phyloP scores from a whole-genome alignment of 257 asterid genomes.

The Solanum rostratum region DNA sequence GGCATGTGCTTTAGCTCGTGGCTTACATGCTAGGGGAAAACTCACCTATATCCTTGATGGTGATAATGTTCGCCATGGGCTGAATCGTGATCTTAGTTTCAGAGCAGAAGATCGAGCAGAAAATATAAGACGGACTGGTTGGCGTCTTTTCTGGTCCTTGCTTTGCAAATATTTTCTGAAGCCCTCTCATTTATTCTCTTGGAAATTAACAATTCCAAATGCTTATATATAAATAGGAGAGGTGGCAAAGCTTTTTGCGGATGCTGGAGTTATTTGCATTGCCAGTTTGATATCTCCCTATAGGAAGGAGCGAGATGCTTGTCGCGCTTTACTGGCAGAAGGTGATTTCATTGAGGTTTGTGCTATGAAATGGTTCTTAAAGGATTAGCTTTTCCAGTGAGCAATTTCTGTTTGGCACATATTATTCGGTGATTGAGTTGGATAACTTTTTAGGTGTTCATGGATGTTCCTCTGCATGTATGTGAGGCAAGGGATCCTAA shows the following conservation, averaged over 20 bases:
- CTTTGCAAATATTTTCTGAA: not conserved
- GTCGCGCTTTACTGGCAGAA: conserved; percentile 69
- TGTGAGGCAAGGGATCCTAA: conserved; percentile 97
- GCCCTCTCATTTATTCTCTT: not conserved
- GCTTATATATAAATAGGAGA: conserved; percentile 44
- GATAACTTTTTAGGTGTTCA: conserved; percentile 53
- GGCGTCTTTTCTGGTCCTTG: conserved; percentile 14
- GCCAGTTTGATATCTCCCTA: conserved; percentile 98
- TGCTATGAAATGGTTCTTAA: not conserved
- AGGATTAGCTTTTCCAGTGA: not conserved
- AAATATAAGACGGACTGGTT: conserved; percentile 91
- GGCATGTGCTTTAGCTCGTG: conserved; percentile 82
- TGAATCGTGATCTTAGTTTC: conserved; percentile 80
- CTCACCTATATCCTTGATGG: conserved; percentile 91
- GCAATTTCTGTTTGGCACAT: not conserved
- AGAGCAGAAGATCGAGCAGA: conserved; percentile 92
- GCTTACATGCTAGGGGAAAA: conserved; percentile 83
- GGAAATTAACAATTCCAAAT: not conserved
- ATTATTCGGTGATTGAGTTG: not conserved
- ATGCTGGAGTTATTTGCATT: conserved; percentile 94
- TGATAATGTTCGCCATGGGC: conserved; percentile 95
- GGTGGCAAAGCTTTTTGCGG: conserved; percentile 96
- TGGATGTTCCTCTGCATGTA: conserved; percentile 83
- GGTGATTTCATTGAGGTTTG: conserved; percentile 92
- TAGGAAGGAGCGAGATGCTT: conserved; percentile 86